Evolutionary conservation across 257 asterid species (phyloP).

Genomic region (Handroanthus guayacan): DNA sequence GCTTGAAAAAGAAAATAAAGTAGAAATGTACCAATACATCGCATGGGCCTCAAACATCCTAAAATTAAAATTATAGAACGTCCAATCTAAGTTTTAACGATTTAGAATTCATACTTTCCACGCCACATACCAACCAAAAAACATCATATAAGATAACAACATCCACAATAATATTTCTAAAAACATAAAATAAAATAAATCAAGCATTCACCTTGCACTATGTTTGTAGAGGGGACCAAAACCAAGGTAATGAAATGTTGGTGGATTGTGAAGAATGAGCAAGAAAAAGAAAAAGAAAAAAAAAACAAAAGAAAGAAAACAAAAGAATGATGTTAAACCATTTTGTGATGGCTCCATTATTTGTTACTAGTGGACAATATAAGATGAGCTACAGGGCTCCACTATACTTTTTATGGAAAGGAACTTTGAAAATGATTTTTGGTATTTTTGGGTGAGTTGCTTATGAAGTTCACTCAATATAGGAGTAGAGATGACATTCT

Average conservation of each 20-base stretch:
- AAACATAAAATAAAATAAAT: not conserved
- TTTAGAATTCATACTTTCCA: no score
- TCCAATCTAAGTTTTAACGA: no score
- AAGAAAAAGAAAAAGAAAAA: constrained; percentile 29
- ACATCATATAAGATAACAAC: no score
- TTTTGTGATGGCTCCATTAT: constrained; percentile 27
- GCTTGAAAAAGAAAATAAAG: no score
- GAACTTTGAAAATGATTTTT: constrained; percentile 35
- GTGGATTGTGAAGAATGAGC: not conserved
- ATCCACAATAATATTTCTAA: not conserved
- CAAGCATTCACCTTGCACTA: not conserved
- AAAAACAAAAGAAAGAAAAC: constrained; percentile 37
- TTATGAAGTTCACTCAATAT: not conserved
- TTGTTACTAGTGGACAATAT: constrained; percentile 40
- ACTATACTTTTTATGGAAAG: constrained; percentile 41
- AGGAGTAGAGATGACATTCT: not conserved
- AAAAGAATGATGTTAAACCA: constrained; percentile 34
- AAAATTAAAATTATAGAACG: no score
- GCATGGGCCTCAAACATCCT: no score
- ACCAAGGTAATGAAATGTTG: not conserved
- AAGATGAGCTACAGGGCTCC: constrained; percentile 32
- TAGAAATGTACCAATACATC: no score
- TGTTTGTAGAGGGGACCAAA: not conserved
- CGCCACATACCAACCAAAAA: no score
- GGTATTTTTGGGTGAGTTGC: constrained; percentile 2